Evolutionary conservation across 2,329 filamentous ascomycete species (phyloP).

Genomic region (Zopfia rhizophila): DNA sequence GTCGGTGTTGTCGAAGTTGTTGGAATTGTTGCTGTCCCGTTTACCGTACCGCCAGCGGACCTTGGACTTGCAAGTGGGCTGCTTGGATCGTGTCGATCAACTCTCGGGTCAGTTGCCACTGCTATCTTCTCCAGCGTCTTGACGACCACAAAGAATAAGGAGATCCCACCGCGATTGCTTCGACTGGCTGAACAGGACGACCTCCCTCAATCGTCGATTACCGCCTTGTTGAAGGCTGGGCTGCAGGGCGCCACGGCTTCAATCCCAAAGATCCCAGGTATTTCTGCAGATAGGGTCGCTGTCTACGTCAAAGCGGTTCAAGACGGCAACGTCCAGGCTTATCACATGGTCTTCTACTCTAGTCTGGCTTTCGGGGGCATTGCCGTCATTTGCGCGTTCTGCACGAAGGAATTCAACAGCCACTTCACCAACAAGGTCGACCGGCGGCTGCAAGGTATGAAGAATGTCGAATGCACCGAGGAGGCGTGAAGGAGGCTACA

Average conservation of each 20-base stretch:
- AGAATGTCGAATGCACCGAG: too few relatives aligned
- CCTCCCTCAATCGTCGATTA: conserved; percentile 12
- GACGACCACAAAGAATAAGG: conserved; percentile 20
- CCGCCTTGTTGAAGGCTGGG: conserved; percentile 22
- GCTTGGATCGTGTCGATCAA: conserved; percentile 22
- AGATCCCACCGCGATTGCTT: conserved; percentile 19
- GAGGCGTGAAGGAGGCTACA: too few relatives aligned
- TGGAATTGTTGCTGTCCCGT: conserved; percentile 30
- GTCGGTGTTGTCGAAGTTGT: conserved; percentile 58
- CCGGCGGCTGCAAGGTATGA: conserved; percentile 19
- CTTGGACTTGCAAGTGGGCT: conserved; percentile 28
- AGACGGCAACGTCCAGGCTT: conserved; percentile 26
- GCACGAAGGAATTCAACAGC: conserved; percentile 23
- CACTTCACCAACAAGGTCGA: conserved; percentile 26
- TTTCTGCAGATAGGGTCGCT: conserved; percentile 15
- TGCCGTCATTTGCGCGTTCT: conserved; percentile 29
- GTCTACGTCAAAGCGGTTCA: conserved; percentile 21
- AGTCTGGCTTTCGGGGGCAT: conserved; percentile 28
- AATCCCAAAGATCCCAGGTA: conserved; percentile 24
- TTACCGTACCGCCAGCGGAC: conserved; percentile 25
- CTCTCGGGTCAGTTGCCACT: conserved; percentile 26
- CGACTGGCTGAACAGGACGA: conserved; percentile 16
- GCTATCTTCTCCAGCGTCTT: conserved; percentile 28
- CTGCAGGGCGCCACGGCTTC: conserved; percentile 16
- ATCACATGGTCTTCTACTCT: conserved; percentile 29